Percentiles rank a stretch among this genome's conserved stretches.
Evolutionary conservation across 768 basidiomycete species (phyloP).

Genomic region (Neoboletus subvelutipes): DNA sequence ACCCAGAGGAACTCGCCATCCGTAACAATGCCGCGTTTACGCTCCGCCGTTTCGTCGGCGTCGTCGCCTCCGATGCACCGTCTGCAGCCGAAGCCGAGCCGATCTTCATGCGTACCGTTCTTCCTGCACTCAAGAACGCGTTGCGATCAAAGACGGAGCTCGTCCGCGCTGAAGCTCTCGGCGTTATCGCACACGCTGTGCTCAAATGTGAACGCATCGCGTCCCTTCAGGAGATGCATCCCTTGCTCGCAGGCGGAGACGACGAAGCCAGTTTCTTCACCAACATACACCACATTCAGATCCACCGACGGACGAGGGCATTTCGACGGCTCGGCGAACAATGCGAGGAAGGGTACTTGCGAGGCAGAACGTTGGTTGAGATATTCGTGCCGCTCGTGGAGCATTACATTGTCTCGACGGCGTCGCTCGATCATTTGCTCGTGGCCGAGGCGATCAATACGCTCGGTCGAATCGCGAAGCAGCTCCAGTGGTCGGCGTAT

Average conservation of each 20-base stretch:
- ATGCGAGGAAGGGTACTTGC: constrained; percentile 61
- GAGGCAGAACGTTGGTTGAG: constrained; percentile 70
- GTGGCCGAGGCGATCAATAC: constrained; percentile 86
- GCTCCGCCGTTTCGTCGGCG: constrained; percentile 75
- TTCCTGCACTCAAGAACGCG: constrained; percentile 77
- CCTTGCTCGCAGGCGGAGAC: constrained; percentile 82
- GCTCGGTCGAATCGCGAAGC: constrained; percentile 73
- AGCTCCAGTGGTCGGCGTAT: constrained; percentile 84
- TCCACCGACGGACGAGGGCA: constrained; percentile 85
- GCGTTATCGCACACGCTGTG: constrained; percentile 76
- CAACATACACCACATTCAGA: constrained; percentile 92
- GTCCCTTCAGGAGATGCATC: constrained; percentile 74
- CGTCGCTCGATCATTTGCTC: constrained; percentile 76
- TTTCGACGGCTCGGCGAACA: constrained; percentile 81
- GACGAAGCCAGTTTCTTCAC: constrained; percentile 96
- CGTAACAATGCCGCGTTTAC: constrained; percentile 76
- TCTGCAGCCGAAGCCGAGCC: constrained; percentile 46
- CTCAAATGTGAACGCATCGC: constrained; percentile 57
- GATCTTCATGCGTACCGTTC: constrained; percentile 63
- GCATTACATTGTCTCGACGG: constrained; percentile 68
- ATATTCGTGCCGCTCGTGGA: constrained; percentile 86
- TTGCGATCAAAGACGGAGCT: constrained; percentile 79
- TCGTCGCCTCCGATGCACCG: constrained; percentile 35
- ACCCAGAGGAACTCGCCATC: constrained; percentile 83
- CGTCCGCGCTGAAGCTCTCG: constrained; percentile 81